Base-by-base conservation (phyloP, 441 rosid genomes). In the Biscutella laevigata region DNA sequence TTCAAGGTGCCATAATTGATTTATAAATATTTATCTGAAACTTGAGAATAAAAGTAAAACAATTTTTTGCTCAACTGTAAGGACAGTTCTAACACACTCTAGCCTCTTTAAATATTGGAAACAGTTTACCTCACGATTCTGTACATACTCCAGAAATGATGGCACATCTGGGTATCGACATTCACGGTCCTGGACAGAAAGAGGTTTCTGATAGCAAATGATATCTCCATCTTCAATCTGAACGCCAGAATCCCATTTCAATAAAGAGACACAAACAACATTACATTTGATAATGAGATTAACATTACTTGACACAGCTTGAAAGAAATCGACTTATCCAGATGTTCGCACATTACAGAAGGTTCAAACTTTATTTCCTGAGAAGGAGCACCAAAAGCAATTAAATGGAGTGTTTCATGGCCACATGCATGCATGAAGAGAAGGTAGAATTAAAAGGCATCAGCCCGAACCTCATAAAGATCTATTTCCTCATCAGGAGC, bases 151-250 rank as follows among this genome's bases (percentile, higher is more conserved):
- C 77, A 92, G 69, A 80, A 75, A 92, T 11, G 99, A 81, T 51
- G 96, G 88, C 51, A 92, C 86, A 43, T 81, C 77, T n/a, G 94
- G 95, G 68, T 84, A 81, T 25, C 64, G 77, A 53, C 63, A 74
- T 54, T 80, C 79, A 61, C 62, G 82, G 59, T 76, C 89, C 64
- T 61, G 64, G 66, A 74, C 76, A 60, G 78, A 68, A 27, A 74
- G 47, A 66, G 75, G 57, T 74, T 82, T 88, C 75, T 92, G 99
- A 74, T 77, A 92, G 78, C 99, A 88, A 57, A 88, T 82, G 63
- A 92, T 82, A 57, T 92, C 99, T 56, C 99, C 99, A 78, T 92
- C 97, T 79, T 86, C 97, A 66, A 92, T 74, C 99, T 92, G 77
- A 62, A 75, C 26, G 37, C 20, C 17, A 46, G 59, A 45, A 67